Base-by-base conservation (phyloP, 2,329 filamentous ascomycete genomes). In the Davidsoniella virescens region DNA sequence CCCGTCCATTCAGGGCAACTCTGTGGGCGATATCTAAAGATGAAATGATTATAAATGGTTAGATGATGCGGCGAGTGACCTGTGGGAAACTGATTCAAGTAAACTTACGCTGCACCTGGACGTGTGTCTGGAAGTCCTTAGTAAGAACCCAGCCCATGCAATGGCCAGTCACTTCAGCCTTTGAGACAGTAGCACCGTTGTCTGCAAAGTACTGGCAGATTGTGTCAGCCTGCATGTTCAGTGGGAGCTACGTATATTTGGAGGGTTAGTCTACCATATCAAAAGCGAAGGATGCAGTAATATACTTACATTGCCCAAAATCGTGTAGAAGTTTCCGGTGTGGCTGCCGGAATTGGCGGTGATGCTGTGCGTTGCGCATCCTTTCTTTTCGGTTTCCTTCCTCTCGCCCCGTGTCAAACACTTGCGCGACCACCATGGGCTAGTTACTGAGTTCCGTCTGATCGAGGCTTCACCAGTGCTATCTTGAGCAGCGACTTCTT, bases 231-330 rank as follows among this genome's bases (percentile, higher is more conserved):
- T 43, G 23, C 12, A 23, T 33, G 33, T 44, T 25, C 33, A 43
- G 40, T 16, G 47, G 47, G 14, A 49, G 40, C 47, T 49, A 29
- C 14, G 6, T 14, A 16, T n/a, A 14, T 45, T 10, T n/a, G 7
- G 7, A 47, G 20, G 20, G 10, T 44, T 29, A 9, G 26, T 33
- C 26, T 33, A 33, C 10, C 26, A n/a, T 2, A 18, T 46, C 18
- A 6, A 20, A 20, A 33, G 18, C 20, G 3, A 38, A 20, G 17
- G 18, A 12, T 8, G 25, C 38, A 38, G 17, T 10, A 4, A 10
- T 44, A 25, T 14, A 49, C 47, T 49, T 44, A 44, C 47, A 44
- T 49, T 49, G 29, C 38, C 40, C 23, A 49, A 17, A 4, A 41
- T 29, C 2, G 39, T 49, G 16, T 49, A 49, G 26, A 49, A 49